Evolutionary conservation across 768 basidiomycete genomes (phyloP).

Genomic region (Strobilomyces dryophilus): DNA sequence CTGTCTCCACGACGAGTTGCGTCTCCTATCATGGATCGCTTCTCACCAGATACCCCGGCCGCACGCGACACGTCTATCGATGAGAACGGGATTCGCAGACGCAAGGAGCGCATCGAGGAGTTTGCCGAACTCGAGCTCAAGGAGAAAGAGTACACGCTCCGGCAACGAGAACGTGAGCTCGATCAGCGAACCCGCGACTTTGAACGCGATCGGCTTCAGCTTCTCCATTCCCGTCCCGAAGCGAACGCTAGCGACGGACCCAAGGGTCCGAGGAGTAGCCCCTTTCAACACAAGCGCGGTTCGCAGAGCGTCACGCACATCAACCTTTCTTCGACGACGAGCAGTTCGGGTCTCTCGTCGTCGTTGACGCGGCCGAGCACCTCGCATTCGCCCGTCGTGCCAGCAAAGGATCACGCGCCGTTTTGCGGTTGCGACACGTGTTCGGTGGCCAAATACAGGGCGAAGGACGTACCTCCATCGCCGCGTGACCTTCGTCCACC

Average conservation of each 20-base stretch:
- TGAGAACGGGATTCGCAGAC: slow-evolving; percentile 27
- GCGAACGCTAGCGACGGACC: slow-evolving; percentile 27
- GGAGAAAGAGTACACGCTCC: slow-evolving; percentile 52
- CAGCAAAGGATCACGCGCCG: slow-evolving; percentile 45
- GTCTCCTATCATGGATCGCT: slow-evolving; percentile 33
- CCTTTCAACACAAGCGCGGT: slow-evolving; percentile 27
- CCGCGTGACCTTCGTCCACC: slow-evolving; percentile 38
- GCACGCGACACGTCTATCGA: slow-evolving; percentile 17
- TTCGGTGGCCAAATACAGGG: slow-evolving; percentile 54
- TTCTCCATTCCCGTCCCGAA: slow-evolving; percentile 33
- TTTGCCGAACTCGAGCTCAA: slow-evolving; percentile 48
- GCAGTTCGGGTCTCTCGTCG: slow-evolving; percentile 1
- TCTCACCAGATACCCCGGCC: slow-evolving; percentile 23
- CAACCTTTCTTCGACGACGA: slow-evolving; percentile 15
- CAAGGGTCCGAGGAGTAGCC: slow-evolving; percentile 22
- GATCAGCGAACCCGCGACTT: slow-evolving; percentile 51
- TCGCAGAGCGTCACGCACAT: slow-evolving; percentile 29
- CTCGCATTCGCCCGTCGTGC: slow-evolving; percentile 25
- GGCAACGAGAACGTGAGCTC: slow-evolving; percentile 52
- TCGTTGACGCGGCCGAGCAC: slow-evolving; percentile 17
- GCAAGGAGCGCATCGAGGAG: slow-evolving; percentile 45
- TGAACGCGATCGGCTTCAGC: slow-evolving; percentile 49
- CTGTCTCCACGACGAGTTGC: slow-evolving; percentile 38
- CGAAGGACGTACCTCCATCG: slow-evolving; percentile 22
- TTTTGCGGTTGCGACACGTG: slow-evolving; percentile 67